A percentile compares a stretch with the other conserved stretches of the same genome.
Evolutionary conservation across 306 rosid species (phyloP).

Genomic region (Pterocarpus santalinus): DNA sequence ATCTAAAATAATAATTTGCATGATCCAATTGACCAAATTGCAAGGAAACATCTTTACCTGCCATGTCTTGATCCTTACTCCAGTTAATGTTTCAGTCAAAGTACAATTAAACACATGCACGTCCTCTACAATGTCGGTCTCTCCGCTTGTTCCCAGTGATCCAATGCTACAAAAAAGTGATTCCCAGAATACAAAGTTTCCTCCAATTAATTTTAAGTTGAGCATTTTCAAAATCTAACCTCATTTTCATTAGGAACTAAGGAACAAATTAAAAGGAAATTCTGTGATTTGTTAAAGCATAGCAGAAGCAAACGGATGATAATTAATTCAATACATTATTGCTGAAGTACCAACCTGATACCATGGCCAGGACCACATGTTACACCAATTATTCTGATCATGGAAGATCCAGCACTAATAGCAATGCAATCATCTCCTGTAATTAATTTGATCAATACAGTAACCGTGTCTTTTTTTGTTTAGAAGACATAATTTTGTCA

Average conservation of each 20-base stretch:
- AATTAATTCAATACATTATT: neutral
- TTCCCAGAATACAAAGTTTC: neutral
- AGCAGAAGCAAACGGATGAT: neutral
- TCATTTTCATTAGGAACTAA: too few relatives aligned
- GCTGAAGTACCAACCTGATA: slow-evolving; percentile 50
- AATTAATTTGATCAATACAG: neutral
- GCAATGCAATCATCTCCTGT: slow-evolving; percentile 68
- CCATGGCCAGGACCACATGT: slow-evolving; percentile 76
- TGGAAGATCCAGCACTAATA: slow-evolving; percentile 60
- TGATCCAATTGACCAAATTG: neutral
- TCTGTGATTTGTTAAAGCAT: too few relatives aligned
- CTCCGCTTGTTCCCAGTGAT: slow-evolving; percentile 67
- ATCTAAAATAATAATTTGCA: neutral
- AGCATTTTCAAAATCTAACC: too few relatives aligned
- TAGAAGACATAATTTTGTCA: neutral
- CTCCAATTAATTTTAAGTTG: too few relatives aligned
- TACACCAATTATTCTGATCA: slow-evolving; percentile 43
- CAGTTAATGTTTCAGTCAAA: slow-evolving; percentile 58
- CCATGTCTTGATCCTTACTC: slow-evolving; percentile 77
- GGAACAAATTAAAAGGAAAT: too few relatives aligned
- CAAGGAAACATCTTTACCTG: slow-evolving; percentile 52
- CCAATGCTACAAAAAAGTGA: slow-evolving; percentile 58
- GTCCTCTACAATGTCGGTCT: slow-evolving; percentile 55
- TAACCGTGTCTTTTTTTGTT: neutral
- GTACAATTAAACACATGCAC: slow-evolving; percentile 62